Conservation (phyloP, 106 monocot species). For the Vanilla planifolia region DNA sequence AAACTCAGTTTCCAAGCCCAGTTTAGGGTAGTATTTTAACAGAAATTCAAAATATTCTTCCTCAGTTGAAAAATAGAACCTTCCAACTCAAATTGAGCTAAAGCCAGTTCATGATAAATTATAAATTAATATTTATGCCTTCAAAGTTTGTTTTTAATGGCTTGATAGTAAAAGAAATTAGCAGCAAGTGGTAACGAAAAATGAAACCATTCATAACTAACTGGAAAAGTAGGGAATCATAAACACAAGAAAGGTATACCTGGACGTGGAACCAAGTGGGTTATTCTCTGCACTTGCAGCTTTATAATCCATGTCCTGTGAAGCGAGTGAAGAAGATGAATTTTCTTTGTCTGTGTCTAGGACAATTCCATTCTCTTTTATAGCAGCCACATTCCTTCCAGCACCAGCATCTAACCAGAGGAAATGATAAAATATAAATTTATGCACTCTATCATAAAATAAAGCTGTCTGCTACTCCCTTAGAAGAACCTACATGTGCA, state of each 20-base stretch:
- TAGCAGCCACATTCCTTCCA: constrained; percentile 26
- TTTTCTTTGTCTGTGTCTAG: constrained; percentile 36
- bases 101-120: too few species aligned
- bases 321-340: constrained; percentile 6
- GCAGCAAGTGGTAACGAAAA: too few species aligned
- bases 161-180: too few species aligned
- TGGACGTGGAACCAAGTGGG: constrained; percentile 20
- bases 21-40: too few species aligned
- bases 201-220: too few species aligned
- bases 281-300: constrained; percentile 12
- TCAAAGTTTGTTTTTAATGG: too few species aligned
- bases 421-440: constrained; percentile 5
- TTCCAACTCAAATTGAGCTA: too few species aligned
- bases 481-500: neutral
- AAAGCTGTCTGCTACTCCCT: too few species aligned
- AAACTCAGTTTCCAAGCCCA: too few species aligned
- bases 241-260: constrained; percentile 19
- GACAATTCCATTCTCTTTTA: constrained; percentile 43
- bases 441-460: neutral
- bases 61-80: too few species aligned
- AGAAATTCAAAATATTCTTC: too few species aligned
- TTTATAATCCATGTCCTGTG: constrained; percentile 10
- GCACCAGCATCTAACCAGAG: constrained; percentile 33
- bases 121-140: too few species aligned
- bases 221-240: neutral